Conservation (phyloP, 345 rosid species). For the Salix exigua region DNA sequence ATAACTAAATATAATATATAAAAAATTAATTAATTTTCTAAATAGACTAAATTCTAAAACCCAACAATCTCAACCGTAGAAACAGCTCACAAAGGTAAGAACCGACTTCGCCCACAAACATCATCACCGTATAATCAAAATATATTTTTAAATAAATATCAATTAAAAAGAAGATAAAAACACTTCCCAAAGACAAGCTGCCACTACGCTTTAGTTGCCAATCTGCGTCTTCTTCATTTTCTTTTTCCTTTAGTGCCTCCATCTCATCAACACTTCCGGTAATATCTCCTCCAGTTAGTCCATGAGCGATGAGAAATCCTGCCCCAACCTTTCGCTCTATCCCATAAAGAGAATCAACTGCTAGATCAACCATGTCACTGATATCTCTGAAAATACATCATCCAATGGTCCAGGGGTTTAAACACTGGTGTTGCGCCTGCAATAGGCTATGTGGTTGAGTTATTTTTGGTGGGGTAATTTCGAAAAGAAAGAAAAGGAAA, state of each 20-base stretch:
- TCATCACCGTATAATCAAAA: not conserved
- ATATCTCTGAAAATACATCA: conserved; percentile 34
- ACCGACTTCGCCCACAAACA: not conserved
- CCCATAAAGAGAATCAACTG: conserved; percentile 75
- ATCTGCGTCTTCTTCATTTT: conserved; percentile 33
- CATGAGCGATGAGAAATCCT: conserved; percentile 28
- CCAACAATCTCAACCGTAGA: not conserved
- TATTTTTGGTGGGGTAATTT: not conserved
- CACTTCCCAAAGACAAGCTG: too few species aligned
- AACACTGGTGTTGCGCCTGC: conserved; percentile 57
- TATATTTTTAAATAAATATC: too few species aligned
- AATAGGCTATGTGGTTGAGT: conserved; percentile 58
- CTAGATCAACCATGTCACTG: conserved; percentile 44
- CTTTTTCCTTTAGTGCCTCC: too few species aligned
- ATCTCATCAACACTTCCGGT: conserved; percentile 29
- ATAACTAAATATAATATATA: too few species aligned
- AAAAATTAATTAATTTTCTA: too few species aligned
- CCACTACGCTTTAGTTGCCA: too few species aligned
- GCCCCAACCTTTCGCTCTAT: conserved; percentile 52
- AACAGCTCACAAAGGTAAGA: too few species aligned
- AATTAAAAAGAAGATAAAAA: too few species aligned
- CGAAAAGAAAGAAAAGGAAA: too few species aligned
- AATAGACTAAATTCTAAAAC: not conserved
- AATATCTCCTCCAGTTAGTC: conserved; percentile 45
- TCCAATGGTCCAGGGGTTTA: conserved; percentile 38